Conservation (phyloP, 257 asterid genomes). For the Solanum appendiculatum region DNA sequence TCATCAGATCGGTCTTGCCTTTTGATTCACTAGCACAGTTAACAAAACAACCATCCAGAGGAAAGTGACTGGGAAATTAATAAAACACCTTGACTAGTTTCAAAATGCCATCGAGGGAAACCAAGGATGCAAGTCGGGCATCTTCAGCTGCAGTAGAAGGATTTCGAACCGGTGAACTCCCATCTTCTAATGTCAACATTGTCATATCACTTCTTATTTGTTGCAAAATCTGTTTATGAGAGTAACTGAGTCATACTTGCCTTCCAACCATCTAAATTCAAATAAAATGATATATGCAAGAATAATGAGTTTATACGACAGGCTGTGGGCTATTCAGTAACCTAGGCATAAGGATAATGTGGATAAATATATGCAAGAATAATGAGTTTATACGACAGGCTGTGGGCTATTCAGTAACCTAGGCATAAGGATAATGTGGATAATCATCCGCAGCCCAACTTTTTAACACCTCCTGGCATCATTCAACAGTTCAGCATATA, state of each 20-base stretch:
- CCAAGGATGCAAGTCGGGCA: slow-evolving; percentile 90
- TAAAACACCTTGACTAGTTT: slow-evolving; percentile 77
- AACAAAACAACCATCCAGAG: not conserved
- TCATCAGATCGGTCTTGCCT: not conserved
- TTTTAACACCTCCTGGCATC: not conserved
- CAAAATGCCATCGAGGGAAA: slow-evolving; percentile 85
- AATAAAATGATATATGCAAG: not conserved
- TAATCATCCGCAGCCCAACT: not conserved
- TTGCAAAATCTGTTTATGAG: slow-evolving; percentile 58
- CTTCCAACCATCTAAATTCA: not conserved
- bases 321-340: not conserved
- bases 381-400: not conserved
- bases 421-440: not conserved
- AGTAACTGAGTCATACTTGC: not conserved
- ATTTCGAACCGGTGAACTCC: slow-evolving; percentile 66
- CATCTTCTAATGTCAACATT: slow-evolving; percentile 64
- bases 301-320: not conserved
- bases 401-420: not conserved
- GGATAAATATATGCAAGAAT: not conserved
- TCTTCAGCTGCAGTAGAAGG: slow-evolving; percentile 98
- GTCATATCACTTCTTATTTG: slow-evolving; percentile 81
- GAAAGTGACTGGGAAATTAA: slow-evolving; percentile 7
- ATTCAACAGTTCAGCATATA: not conserved
- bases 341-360: not conserved
- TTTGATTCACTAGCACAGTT: slow-evolving; percentile 5